These are phyloP conservation scores for Cladosporium austrohemisphaericum DNA, from an alignment of 2,329 filamentous ascomycete genomes.

Conservation along the genomic window DNA sequence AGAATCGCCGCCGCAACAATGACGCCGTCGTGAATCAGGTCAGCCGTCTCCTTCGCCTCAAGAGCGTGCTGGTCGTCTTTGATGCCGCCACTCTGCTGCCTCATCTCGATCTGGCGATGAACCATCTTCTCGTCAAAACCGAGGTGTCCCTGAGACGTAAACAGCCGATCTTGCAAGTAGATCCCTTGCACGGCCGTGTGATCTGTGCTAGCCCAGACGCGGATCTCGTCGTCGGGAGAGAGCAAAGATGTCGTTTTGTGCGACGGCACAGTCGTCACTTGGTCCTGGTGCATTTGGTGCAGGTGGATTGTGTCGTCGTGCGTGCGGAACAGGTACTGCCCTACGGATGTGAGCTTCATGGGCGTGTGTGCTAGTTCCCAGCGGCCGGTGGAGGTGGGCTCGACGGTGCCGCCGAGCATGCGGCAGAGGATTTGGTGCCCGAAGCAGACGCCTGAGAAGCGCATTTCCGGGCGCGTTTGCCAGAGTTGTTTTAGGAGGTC, in stretches of 20 bases:
- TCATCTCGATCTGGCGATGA: constrained; percentile 42
- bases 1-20: constrained; percentile 38
- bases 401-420: constrained; percentile 40
- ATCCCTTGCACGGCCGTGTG: constrained; percentile 45
- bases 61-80: constrained; percentile 36
- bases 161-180: constrained; percentile 44
- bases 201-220: constrained; percentile 48
- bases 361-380: constrained; percentile 47
- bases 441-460: constrained; percentile 48
- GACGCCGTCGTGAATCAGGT: constrained; percentile 39
- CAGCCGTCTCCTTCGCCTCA: constrained; percentile 37
- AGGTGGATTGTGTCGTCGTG: constrained; percentile 35
- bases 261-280: constrained; percentile 37
- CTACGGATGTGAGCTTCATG: constrained; percentile 39
- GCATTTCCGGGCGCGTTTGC: constrained; percentile 49
- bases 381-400: constrained; percentile 37
- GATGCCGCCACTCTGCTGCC: constrained; percentile 42
- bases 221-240: constrained; percentile 40
- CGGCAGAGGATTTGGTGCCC: constrained; percentile 48
- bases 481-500: constrained; percentile 50
- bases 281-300: constrained; percentile 49
- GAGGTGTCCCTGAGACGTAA: constrained; percentile 47
- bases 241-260: constrained; percentile 35
- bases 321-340: constrained; percentile 40
- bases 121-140: constrained; percentile 48